Base-by-base conservation (phyloP, 192 early-diverging fungal genomes). In the Coemansia sp. region DNA sequence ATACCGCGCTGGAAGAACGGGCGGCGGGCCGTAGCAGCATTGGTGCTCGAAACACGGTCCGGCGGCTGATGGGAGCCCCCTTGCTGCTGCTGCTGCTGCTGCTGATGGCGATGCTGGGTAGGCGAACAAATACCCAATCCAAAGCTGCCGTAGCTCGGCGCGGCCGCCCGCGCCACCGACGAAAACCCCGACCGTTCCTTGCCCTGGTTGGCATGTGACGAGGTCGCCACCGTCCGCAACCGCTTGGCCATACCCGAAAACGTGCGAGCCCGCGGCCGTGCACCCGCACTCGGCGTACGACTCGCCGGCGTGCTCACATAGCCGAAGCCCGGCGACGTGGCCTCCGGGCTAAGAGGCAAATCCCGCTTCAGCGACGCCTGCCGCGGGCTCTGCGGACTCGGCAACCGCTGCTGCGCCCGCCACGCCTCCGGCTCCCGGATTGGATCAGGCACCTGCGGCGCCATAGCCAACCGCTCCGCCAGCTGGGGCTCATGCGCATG, bases 241-340 rank as follows among this genome's bases (percentile, higher is more conserved):
- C 65, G 51, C 44, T 67, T 67, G 12, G 46, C 57, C 65, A 67
- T 51, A 2, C 57, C 65, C 10, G 57, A 60, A 19, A 60, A 68
- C 0, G 65, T 68, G 11, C 65, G 40, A 2, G 65, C 52, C 0
- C 65, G 42, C 0, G 65, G 65, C 2, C 64, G 29, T 3, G 21
- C 19, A 7, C 12, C 26, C 17, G 47, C 43, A 18, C 31, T 29
- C 14, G 6, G 26, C 0, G n/a, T 38, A 2, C 42, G 21, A 29
- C 26, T 22, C 5, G 20, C 20, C 1, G 10, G 35, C 25, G 19
- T 38, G 47, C 18, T 26, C n/a, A n/a, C n/a, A n/a, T n/a, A n/a
- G 38, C 27, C 43, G 4, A n/a, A 10, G 41, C 39, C 19, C 3
- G 20, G 26, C 0, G 28, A 12, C 2, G 29, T 26, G 7, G 34